Evolutionary conservation across 2,329 filamentous ascomycete genomes (phyloP).

Genomic region (Sarocladium oryzae): DNA sequence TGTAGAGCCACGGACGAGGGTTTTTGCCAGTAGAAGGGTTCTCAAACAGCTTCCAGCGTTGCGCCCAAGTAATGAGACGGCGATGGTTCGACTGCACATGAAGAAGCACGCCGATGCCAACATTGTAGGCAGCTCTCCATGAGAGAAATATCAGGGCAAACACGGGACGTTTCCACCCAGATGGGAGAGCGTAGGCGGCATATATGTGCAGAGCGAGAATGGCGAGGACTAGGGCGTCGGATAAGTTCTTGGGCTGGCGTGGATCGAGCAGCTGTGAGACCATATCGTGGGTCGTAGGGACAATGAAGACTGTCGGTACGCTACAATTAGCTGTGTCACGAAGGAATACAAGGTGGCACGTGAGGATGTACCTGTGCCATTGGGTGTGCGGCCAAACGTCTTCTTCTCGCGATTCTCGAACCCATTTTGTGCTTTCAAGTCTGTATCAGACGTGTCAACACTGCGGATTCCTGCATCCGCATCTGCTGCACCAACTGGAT

Average conservation of each 20-base stretch:
- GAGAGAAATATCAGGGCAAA: constrained; percentile 83
- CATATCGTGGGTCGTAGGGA: constrained; percentile 97
- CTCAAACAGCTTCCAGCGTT: constrained; percentile 80
- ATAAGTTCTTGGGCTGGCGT: constrained; percentile 89
- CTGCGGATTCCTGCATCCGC: constrained; percentile 13
- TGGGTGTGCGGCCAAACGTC: constrained; percentile 85
- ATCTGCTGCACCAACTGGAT: neutral
- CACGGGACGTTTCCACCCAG: constrained; percentile 61
- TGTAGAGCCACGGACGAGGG: constrained; percentile 75
- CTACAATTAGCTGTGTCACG: neutral
- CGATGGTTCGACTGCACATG: constrained; percentile 86
- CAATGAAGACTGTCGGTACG: constrained; percentile 69
- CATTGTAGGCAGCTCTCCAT: constrained; percentile 90
- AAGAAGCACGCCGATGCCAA: constrained; percentile 85
- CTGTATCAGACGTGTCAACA: constrained; percentile 10
- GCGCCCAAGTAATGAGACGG: constrained; percentile 80
- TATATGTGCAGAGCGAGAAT: constrained; percentile 72
- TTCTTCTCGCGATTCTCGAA: constrained; percentile 44
- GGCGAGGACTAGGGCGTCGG: constrained; percentile 71
- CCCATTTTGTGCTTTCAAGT: constrained; percentile 12
- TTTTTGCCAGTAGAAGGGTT: constrained; percentile 74
- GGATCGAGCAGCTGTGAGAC: constrained; percentile 94
- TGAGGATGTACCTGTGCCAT: constrained; percentile 66
- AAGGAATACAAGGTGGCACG: neutral
- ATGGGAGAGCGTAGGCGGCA: constrained; percentile 66